A percentile compares a stretch with the other conserved stretches of the same genome.
These are phyloP conservation scores for Bacidia gigantensis DNA, from an alignment of 495 filamentous ascomycete species.

Conservation along the genomic window DNA sequence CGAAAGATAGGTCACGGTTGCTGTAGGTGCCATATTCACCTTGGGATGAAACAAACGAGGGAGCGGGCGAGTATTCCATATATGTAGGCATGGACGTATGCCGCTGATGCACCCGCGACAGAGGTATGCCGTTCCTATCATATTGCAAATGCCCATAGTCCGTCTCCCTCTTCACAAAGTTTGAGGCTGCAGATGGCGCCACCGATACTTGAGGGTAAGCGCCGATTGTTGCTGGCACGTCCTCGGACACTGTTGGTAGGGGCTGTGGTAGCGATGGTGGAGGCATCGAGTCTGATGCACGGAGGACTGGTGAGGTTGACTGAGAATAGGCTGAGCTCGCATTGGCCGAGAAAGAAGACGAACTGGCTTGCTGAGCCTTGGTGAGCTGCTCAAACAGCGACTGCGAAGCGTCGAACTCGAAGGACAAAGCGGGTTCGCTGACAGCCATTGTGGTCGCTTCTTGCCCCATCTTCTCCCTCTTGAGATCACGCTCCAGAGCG, in stretches of 20 bases:
- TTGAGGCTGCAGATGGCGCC: slow-evolving; percentile 46
- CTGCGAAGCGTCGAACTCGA: slow-evolving; percentile 98
- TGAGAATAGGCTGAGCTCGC: slow-evolving; percentile 65
- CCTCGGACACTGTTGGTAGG: slow-evolving; percentile 66
- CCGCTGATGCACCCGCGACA: slow-evolving; percentile 69
- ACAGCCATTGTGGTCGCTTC: slow-evolving; percentile 94
- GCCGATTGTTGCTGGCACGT: slow-evolving; percentile 48
- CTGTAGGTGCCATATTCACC: slow-evolving; percentile 76
- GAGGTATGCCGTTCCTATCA: slow-evolving; percentile 78
- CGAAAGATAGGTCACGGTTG: slow-evolving; percentile 88
- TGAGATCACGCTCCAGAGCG: slow-evolving; percentile 90
- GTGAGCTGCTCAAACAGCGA: slow-evolving; percentile 99
- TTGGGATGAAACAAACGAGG: slow-evolving; percentile 92
- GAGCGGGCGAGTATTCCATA: slow-evolving; percentile 94
- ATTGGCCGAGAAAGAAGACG: slow-evolving; percentile 85
- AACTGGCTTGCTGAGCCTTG: slow-evolving; percentile 96
- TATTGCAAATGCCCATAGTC: slow-evolving; percentile 68
- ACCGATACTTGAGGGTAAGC: slow-evolving; percentile 55
- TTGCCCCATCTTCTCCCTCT: slow-evolving; percentile 98
- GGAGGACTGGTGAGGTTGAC: slow-evolving; percentile 72
- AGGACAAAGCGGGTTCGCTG: slow-evolving; percentile 90
- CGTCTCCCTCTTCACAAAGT: slow-evolving; percentile 68
- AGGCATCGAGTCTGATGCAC: slow-evolving; percentile 78
- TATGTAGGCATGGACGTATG: slow-evolving; percentile 96
- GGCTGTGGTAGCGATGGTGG: slow-evolving; percentile 62